Evolutionary conservation across 169 alveolate species (phyloP).

Genomic region (Eimeria maxima): DNA sequence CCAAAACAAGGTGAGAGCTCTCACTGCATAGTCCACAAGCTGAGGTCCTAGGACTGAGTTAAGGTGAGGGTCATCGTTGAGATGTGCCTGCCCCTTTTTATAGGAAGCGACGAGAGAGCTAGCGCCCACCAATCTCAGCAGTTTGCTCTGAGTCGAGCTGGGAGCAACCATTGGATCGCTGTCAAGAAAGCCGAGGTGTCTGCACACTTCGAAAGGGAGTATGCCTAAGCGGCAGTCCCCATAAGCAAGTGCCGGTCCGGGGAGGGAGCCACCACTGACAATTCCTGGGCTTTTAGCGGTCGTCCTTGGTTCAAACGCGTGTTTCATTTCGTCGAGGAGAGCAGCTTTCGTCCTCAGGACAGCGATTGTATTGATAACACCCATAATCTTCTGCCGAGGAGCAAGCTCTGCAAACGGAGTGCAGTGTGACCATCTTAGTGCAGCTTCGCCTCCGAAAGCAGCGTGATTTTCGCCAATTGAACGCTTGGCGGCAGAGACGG

Average conservation of each 20-base stretch:
- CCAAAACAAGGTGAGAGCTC: slow-evolving; percentile 51
- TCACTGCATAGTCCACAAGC: slow-evolving; percentile 24
- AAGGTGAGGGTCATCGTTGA: slow-evolving; percentile 54
- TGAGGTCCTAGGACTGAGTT: slow-evolving; percentile 52
- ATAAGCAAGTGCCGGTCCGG: slow-evolving; percentile 74
- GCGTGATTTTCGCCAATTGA: slow-evolving; percentile 4
- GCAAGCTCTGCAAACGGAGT: slow-evolving; percentile 51
- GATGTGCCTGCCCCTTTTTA: slow-evolving; percentile 20
- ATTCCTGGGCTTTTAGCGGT: not conserved
- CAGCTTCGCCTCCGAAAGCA: not conserved
- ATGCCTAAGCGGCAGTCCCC: slow-evolving; percentile 74
- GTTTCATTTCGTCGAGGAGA: slow-evolving; percentile 70
- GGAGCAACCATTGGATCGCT: slow-evolving; percentile 74
- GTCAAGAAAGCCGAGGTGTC: slow-evolving; percentile 68
- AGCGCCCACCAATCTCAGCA: slow-evolving; percentile 46
- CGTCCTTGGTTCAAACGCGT: slow-evolving; percentile 66
- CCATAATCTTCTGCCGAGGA: slow-evolving; percentile 68
- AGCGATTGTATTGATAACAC: slow-evolving; percentile 57
- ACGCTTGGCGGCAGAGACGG: not conserved
- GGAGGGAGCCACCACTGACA: slow-evolving; percentile 20
- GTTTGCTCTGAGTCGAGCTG: slow-evolving; percentile 75
- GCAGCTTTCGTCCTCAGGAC: slow-evolving; percentile 60
- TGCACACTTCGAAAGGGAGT: slow-evolving; percentile 64
- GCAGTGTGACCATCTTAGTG: not conserved
- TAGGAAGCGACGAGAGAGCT: slow-evolving; percentile 62